These are phyloP conservation scores for Senna tora DNA, from an alignment of 306 rosid species.

Conservation along the genomic window DNA sequence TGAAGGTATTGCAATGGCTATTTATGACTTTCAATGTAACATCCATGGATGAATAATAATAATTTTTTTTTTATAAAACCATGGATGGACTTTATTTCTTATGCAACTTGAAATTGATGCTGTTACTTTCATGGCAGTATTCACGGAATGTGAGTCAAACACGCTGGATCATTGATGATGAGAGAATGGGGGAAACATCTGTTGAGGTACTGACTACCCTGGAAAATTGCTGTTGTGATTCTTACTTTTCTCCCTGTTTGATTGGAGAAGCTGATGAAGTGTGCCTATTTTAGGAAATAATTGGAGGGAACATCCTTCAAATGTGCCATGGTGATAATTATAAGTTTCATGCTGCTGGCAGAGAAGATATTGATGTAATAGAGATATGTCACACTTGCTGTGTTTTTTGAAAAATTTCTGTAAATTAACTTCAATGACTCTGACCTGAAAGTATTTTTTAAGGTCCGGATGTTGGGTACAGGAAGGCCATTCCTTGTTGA, in stretches of 20 bases:
- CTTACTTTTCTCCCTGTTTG: conserved; percentile 32
- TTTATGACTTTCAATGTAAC: conserved; percentile 23
- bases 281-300: conserved; percentile 68
- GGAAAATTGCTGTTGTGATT: conserved; percentile 23
- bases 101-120: conserved; percentile 36
- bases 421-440: conserved; percentile 37
- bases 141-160: conserved; percentile 97
- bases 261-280: conserved; percentile 39
- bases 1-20: conserved; percentile 57
- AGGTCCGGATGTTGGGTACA: conserved; percentile 95
- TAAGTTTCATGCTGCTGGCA: conserved; percentile 97
- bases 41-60: background rate
- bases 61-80: background rate
- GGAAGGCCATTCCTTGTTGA: conserved; percentile 96
- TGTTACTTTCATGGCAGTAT: conserved; percentile 59
- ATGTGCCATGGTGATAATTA: conserved; percentile 75
- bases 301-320: conserved; percentile 69
- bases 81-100: background rate
- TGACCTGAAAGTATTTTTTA: conserved; percentile 37
- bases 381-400: conserved; percentile 28
- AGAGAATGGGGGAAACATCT: conserved; percentile 97
- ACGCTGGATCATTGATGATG: conserved; percentile 91
- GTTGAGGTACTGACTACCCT: conserved; percentile 68
- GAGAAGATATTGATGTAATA: conserved; percentile 95
- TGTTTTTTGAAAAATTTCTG: conserved; percentile 5